Base-by-base conservation (phyloP, 2,329 filamentous ascomycete genomes). In the Fusarium dimerum region DNA sequence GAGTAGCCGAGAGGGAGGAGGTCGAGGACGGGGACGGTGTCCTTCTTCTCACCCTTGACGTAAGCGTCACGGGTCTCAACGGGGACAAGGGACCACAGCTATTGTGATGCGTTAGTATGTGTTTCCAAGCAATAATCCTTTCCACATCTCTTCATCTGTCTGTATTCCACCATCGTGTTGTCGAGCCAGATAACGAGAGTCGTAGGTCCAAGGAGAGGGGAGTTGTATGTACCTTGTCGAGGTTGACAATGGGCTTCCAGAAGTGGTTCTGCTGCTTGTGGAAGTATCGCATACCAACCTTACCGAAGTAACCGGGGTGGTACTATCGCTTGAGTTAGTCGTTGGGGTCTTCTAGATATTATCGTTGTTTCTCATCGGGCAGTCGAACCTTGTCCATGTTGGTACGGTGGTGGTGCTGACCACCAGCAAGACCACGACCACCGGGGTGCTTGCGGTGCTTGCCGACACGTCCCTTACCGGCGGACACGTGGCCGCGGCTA, bases 271-370 rank as follows among this genome's bases (percentile, higher is more conserved):
- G 84, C 74, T 90, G 87, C 81, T 94, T 92, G 86, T 97, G 93
- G 90, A 96, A 97, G 82, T 93, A 88, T 73, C 90, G 84, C 89
- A 93, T 93, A 81, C 89, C 89, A 69, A 93, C 90, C 83, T 97
- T 96, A 81, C 91, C 91, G 80, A 97, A 97, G 90, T 97, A 97
- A 91, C 94, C 94, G 61, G 93, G 92, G 76, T 96, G 90, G 87
- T 93, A 92, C 81, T 93, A 85, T 71, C 20, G 59, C 54, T 40
- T 54, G 47, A 46, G 68, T 72, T 61, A 72, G 71, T 52, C 51
- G 52, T 60, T 52, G 40, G 32, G 40, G 42, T 57, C 57, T 18
- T 53, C 20, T 39, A n/a, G 30, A 40, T 7, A 36, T 13, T 59
- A 60, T 60, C 42, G n/a, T 63, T 87, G 77, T 48, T 54, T 62